These are phyloP conservation scores for Berberis thunbergii DNA, from an alignment of 164 flowering plant species.

Conservation along the genomic window DNA sequence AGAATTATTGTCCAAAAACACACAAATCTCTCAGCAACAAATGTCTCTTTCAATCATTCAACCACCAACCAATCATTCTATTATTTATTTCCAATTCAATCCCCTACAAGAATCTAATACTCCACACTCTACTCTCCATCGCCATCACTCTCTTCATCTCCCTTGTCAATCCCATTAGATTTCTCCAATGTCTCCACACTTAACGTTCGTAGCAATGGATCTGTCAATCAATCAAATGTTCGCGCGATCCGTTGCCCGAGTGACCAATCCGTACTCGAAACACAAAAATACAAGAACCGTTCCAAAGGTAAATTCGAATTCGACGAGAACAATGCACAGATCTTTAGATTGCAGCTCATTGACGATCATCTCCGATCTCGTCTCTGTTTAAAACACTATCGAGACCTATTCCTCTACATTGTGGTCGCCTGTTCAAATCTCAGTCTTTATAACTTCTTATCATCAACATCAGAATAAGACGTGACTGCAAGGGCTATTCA, in stretches of 20 bases:
- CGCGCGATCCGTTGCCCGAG: conserved; percentile 69
- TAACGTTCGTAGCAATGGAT: conserved; percentile 28
- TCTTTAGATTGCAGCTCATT: conserved; percentile 69
- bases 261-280: conserved; percentile 13
- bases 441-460: conserved; percentile 35
- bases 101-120: conserved; percentile 28
- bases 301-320: conserved; percentile 64
- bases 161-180: conserved; percentile 42
- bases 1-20: background rate
- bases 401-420: conserved; percentile 27
- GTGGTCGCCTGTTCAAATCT: conserved; percentile 35
- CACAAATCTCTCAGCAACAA: background rate
- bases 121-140: conserved; percentile 40
- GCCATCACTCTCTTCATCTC: conserved; percentile 36
- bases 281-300: conserved; percentile 32
- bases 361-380: conserved; percentile 55
- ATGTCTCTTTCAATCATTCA: background rate
- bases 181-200: conserved; percentile 64
- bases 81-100: conserved; percentile 3
- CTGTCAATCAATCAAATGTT: conserved; percentile 20
- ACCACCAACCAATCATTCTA: background rate
- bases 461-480: too few relatives aligned
- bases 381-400: conserved; percentile 42
- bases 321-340: conserved; percentile 91
- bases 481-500: too few relatives aligned